Evolutionary conservation across 257 asterid genomes (phyloP), one percentile per base, ranked within the genome.

Genomic region (Thymus mandschuricus): DNA sequence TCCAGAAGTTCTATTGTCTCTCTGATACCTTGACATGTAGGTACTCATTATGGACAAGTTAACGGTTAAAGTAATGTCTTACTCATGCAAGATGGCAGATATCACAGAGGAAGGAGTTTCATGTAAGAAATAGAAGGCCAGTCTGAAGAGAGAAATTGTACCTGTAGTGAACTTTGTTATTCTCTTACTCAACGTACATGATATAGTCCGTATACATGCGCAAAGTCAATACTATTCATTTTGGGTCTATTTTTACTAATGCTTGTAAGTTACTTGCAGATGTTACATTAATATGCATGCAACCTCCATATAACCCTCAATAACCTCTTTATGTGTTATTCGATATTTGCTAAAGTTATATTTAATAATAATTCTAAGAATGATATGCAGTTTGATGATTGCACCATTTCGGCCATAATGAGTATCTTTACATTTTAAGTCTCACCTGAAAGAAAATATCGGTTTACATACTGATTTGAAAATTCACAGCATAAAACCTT

Each of bases 71-170:
- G 78, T 95, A 81, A 89, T 95, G 96, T 95, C 99, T 30, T 82
- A 79, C 51, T 80, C 99, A 6, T 95, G 98, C 92, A 95, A 92
- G 92, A 92, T 95, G 99, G 96, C 96, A 31, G 99, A 95, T 82
- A 90, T 90, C 72, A 89, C 97, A 10, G 98, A 95, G 66, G 99
- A 95, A 90, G 99, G 98, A 85, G 95, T 95, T 82, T 92, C 99
- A 87, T 92, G 99, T 95, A 92, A 92, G 98, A 83, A 73, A 83
- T 91, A 75, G 81, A 85, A 81, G 83, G 86, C 89, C 84, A 80
- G 78, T 82, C 21, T 85, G 76, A 82, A 49, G 69, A 60, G 71
- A 79, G 27, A 72, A 70, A 57, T 68, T 75, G 76, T 64, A 49
- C 74, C 77, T 56, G n/a, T 64, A 72, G 50, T 45, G 56, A 75